These are phyloP conservation scores for Sporothrix sp. DNA, from an alignment of 2,329 filamentous ascomycete species.

Conservation along the genomic window DNA sequence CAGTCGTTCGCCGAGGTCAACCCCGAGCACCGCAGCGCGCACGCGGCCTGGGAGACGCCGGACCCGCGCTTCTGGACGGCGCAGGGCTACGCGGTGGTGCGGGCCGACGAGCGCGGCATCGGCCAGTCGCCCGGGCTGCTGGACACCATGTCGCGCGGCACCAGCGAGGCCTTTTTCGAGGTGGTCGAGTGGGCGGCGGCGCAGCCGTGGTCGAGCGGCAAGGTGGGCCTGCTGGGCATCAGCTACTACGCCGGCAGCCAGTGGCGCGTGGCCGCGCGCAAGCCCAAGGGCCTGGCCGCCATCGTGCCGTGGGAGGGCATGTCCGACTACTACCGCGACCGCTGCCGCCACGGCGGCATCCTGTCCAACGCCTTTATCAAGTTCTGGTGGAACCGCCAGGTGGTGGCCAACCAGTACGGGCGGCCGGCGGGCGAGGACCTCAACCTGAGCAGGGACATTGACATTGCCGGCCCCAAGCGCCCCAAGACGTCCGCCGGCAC, in stretches of 20 bases:
- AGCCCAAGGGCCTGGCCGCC: constrained; percentile 36
- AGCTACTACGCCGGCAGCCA: constrained; percentile 38
- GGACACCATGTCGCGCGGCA: constrained; percentile 40
- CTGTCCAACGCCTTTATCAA: constrained; percentile 48
- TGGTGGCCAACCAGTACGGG: constrained; percentile 60
- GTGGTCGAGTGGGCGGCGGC: constrained; percentile 40
- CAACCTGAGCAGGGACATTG: constrained; percentile 17
- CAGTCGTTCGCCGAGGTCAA: constrained; percentile 40
- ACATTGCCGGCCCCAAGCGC: constrained; percentile 27
- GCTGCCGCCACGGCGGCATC: constrained; percentile 53
- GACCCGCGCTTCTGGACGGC: constrained; percentile 47
- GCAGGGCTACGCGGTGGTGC: constrained; percentile 45
- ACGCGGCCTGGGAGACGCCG: constrained; percentile 51
- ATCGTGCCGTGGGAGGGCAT: constrained; percentile 45
- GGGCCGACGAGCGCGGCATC: constrained; percentile 40
- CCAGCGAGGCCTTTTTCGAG: constrained; percentile 39
- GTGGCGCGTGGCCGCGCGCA: constrained; percentile 39
- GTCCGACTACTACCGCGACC: constrained; percentile 46
- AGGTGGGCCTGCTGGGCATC: constrained; percentile 39
- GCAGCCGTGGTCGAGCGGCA: constrained; percentile 38
- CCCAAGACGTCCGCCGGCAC: constrained; percentile 30
- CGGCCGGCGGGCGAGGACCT: constrained; percentile 24
- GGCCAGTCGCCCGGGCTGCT: constrained; percentile 39
- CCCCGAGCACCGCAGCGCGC: constrained; percentile 40
- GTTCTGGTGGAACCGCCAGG: constrained; percentile 60